These are phyloP conservation scores for Helenozyma baotianmanensis DNA, from an alignment of 805 yeast genomes.

Conservation along the genomic window DNA sequence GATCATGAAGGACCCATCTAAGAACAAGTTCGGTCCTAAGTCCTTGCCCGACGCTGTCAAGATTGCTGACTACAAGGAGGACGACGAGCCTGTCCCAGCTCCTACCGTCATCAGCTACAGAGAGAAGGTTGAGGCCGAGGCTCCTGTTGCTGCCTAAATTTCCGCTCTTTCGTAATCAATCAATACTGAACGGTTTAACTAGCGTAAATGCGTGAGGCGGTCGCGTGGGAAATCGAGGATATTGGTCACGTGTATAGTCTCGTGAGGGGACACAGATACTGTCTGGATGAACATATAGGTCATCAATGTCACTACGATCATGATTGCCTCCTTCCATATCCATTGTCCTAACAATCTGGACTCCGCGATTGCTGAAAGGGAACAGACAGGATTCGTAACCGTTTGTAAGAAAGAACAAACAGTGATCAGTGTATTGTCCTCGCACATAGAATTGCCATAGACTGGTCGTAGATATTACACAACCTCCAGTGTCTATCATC, in stretches of 20 bases:
- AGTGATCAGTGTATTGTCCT: no score
- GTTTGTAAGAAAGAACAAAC: no score
- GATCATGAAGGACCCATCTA: constrained; percentile 98
- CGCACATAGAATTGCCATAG: no score
- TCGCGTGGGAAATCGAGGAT: background rate
- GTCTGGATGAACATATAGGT: background rate
- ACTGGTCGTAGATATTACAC: no score
- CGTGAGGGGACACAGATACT: background rate
- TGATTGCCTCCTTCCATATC: no score
- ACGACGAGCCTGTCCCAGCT: constrained; percentile 65
- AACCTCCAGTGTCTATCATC: no score
- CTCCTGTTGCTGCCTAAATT: constrained; percentile 10
- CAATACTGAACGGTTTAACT: background rate
- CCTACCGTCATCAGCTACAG: constrained; percentile 81
- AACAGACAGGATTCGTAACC: no score
- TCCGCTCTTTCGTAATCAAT: background rate
- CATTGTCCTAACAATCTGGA: no score
- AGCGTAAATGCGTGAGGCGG: background rate
- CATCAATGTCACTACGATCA: constrained; percentile 1
- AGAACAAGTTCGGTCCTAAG: constrained; percentile 78
- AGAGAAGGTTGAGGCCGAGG: constrained; percentile 20
- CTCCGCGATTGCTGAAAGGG: no score
- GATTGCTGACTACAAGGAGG: constrained; percentile 93
- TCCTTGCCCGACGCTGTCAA: constrained; percentile 93
- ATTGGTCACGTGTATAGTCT: background rate